Evolutionary conservation across 257 asterid species (phyloP).

Genomic region (Scutellaria baicalensis): DNA sequence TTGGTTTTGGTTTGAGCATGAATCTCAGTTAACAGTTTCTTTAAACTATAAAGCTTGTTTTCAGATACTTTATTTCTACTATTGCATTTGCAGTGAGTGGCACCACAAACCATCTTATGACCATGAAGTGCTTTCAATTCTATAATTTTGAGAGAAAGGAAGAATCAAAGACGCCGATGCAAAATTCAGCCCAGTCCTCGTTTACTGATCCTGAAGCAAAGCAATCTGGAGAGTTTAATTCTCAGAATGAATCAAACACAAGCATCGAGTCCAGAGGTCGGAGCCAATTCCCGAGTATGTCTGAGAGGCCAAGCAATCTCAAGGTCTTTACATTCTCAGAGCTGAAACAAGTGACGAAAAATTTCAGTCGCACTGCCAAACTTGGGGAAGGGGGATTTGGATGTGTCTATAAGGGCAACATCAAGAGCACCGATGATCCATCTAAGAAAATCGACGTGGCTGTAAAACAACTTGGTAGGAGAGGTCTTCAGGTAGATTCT

Average conservation of each 20-base stretch:
- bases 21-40: neutral
- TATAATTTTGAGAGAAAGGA: slow-evolving; percentile 44
- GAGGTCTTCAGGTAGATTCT: slow-evolving; percentile 75
- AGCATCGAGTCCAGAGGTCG: slow-evolving; percentile 69
- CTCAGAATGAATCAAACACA: slow-evolving; percentile 56
- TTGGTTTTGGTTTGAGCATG: too few species aligned
- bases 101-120: slow-evolving; percentile 17
- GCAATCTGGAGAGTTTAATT: slow-evolving; percentile 48
- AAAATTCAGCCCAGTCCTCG: slow-evolving; percentile 33
- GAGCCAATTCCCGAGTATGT: slow-evolving; percentile 46
- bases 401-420: slow-evolving; percentile 63
- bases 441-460: slow-evolving; percentile 65
- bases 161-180: slow-evolving; percentile 42
- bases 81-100: slow-evolving; percentile 15
- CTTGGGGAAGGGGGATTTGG: slow-evolving; percentile 99
- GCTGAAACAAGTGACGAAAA: slow-evolving; percentile 67
- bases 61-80: neutral
- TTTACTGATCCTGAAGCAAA: slow-evolving; percentile 41
- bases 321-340: slow-evolving; percentile 59
- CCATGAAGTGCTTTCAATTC: slow-evolving; percentile 74
- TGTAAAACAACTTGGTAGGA: slow-evolving; percentile 78
- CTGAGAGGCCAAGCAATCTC: slow-evolving; percentile 54
- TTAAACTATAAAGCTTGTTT: neutral
- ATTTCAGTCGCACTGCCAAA: slow-evolving; percentile 60
- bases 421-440: slow-evolving; percentile 59